These are phyloP conservation scores for Apium graveolens DNA, from an alignment of 129 eudicot genomes.

Conservation along the genomic window DNA sequence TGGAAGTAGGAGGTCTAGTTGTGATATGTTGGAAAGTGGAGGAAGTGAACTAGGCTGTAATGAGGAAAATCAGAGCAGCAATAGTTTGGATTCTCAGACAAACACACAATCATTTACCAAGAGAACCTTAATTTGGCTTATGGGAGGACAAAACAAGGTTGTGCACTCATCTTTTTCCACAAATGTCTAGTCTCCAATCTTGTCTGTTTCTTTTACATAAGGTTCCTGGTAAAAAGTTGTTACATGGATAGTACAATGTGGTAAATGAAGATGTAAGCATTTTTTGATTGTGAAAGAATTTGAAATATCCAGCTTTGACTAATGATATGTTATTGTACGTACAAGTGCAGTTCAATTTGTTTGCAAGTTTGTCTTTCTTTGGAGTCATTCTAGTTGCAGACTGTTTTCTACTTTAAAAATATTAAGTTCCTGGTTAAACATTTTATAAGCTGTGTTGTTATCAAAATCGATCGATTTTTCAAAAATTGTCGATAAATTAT, in stretches of 20 bases:
- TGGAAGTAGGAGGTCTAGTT: constrained; percentile 31
- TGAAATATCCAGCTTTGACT: neutral
- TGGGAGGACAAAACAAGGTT: constrained; percentile 79
- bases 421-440: neutral
- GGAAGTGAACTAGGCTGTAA: constrained; percentile 29
- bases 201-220: constrained; percentile 1
- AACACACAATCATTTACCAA: constrained; percentile 61
- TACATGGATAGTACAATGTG: neutral
- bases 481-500: too few relatives aligned
- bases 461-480: too few relatives aligned
- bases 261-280: neutral
- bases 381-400: constrained; percentile 10
- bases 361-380: neutral
- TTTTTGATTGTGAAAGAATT: neutral
- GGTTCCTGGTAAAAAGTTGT: constrained; percentile 10
- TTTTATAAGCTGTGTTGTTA: neutral
- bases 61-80: constrained; percentile 46
- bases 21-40: constrained; percentile 40
- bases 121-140: constrained; percentile 66
- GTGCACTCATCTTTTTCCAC: constrained; percentile 47
- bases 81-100: constrained; percentile 46
- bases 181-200: constrained; percentile 30
- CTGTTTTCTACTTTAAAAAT: neutral
- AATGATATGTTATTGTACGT: neutral
- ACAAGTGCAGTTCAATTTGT: neutral